A percentile compares a stretch with the other conserved stretches of the same genome.
phyloP scores from a whole-genome alignment of 768 basidiomycete species.

The Boletus edulis region DNA sequence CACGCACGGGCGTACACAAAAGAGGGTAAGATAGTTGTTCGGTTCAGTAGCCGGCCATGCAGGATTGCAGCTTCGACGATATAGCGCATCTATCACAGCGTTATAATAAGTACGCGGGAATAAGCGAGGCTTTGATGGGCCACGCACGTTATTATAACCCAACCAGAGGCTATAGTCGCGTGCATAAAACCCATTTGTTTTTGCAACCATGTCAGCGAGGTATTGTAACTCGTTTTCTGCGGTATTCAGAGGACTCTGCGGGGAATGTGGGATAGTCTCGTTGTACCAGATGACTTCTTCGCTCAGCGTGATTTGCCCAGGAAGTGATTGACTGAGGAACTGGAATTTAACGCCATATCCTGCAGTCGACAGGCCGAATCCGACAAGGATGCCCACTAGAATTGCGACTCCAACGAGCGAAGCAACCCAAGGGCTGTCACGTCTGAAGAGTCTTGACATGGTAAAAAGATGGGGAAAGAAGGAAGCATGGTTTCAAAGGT shows the following conservation, averaged over 20 bases:
- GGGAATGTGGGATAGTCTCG: not conserved
- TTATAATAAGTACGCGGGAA: not conserved
- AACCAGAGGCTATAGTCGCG: constrained; percentile 47
- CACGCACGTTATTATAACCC: constrained; percentile 48
- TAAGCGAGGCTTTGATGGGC: not conserved
- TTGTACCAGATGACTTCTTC: constrained; percentile 15
- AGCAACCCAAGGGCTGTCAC: not conserved
- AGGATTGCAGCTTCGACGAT: constrained; percentile 45
- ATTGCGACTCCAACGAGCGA: constrained; percentile 20
- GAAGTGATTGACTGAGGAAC: constrained; percentile 15
- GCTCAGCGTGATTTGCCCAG: constrained; percentile 5
- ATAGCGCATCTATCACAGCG: constrained; percentile 39
- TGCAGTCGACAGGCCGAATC: constrained; percentile 22
- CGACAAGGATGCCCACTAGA: constrained; percentile 28
- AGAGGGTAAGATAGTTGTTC: constrained; percentile 44
- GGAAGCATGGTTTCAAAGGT: not conserved
- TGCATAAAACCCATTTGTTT: constrained; percentile 43
- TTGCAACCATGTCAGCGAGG: constrained; percentile 34
- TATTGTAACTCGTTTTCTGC: constrained; percentile 28
- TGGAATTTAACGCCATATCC: constrained; percentile 13
- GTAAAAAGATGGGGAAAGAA: not conserved
- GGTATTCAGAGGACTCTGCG: not conserved
- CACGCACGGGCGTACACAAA: constrained; percentile 48
- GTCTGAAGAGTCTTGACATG: constrained; percentile 8
- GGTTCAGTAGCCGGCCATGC: constrained; percentile 42